phyloP scores from a whole-genome alignment of 495 filamentous ascomycete genomes.

The Thozetella sp. region DNA sequence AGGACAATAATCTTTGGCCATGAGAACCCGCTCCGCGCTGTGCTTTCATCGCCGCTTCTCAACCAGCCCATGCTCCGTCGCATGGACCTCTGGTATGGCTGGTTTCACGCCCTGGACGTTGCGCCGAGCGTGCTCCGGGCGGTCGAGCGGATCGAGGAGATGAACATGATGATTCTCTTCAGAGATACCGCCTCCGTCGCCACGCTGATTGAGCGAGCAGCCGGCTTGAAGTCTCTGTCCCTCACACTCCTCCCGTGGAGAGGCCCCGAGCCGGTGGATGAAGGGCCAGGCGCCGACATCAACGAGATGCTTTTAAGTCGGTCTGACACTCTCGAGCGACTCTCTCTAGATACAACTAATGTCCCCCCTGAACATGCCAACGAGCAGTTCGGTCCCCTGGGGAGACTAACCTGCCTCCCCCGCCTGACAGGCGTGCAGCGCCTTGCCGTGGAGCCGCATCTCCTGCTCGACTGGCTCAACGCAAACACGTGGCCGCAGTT shows the following conservation, averaged over 20 bases:
- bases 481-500: neutral
- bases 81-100: neutral
- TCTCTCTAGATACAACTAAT: neutral
- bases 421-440: neutral
- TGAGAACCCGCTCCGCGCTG: neutral
- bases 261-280: neutral
- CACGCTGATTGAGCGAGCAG: neutral
- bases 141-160: neutral
- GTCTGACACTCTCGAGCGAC: neutral
- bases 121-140: neutral
- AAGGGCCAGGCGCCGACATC: neutral
- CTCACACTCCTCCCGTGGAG: neutral
- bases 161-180: neutral
- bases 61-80: neutral
- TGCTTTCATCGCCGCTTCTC: neutral
- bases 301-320: neutral
- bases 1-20: too few species aligned
- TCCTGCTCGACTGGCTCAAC: neutral
- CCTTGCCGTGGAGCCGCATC: neutral
- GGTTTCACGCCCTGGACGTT: neutral
- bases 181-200: neutral
- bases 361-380: neutral
- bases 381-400: neutral
- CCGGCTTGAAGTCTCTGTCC: neutral
- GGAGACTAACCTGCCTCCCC: neutral